Evolutionary conservation across 2,329 filamentous ascomycete genomes (phyloP).

Genomic region (Xylariaceae sp.): DNA sequence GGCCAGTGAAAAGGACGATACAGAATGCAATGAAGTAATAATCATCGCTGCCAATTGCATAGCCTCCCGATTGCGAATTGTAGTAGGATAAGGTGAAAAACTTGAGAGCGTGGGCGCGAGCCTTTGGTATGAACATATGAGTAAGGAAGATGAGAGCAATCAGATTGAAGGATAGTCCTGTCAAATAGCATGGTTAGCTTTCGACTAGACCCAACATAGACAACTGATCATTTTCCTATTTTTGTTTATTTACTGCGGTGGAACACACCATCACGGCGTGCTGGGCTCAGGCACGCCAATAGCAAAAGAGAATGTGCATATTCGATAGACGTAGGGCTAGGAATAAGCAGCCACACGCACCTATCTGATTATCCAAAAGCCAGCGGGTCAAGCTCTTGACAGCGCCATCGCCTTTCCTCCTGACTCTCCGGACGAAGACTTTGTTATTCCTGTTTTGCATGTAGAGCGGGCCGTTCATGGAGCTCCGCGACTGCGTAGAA

Average conservation of each 20-base stretch:
- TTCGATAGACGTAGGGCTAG: neutral
- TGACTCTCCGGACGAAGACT: slow-evolving; percentile 53
- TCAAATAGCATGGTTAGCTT: slow-evolving; percentile 13
- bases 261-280: slow-evolving; percentile 8
- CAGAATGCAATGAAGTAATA: slow-evolving; percentile 71
- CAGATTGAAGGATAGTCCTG: slow-evolving; percentile 82
- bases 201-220: slow-evolving; percentile 1
- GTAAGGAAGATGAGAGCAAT: slow-evolving; percentile 77
- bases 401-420: slow-evolving; percentile 59
- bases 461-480: slow-evolving; percentile 55
- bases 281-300: neutral
- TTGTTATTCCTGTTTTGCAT: slow-evolving; percentile 52
- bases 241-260: slow-evolving; percentile 8
- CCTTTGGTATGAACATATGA: slow-evolving; percentile 77
- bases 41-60: slow-evolving; percentile 77
- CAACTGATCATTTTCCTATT: slow-evolving; percentile 1
- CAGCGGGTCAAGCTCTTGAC: slow-evolving; percentile 60
- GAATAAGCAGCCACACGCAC: slow-evolving; percentile 45
- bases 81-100: slow-evolving; percentile 87
- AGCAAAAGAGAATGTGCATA: neutral
- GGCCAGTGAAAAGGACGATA: slow-evolving; percentile 79
- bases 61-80: slow-evolving; percentile 63
- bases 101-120: slow-evolving; percentile 74
- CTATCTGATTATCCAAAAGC: slow-evolving; percentile 76
- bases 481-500: slow-evolving; percentile 28